Conservation (phyloP, 495 filamentous ascomycete species). For the Xylaria longipes region DNA sequence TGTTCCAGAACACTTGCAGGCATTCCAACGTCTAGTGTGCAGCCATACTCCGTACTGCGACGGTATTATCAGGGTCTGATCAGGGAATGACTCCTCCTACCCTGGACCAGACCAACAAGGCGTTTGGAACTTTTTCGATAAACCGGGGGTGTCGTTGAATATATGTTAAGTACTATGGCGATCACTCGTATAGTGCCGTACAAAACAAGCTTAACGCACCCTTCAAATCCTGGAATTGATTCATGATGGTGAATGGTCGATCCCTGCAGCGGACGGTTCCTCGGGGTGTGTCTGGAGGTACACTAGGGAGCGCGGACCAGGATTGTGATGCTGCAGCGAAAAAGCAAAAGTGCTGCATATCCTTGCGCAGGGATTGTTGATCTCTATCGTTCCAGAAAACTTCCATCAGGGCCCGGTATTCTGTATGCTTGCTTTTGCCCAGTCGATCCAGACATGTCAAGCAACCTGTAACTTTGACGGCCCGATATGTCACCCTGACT, state of each 20-base stretch:
- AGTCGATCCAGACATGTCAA: not conserved
- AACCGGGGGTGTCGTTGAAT: not conserved
- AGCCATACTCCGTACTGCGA: not conserved
- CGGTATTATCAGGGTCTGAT: slow-evolving; percentile 13
- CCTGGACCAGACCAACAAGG: not conserved
- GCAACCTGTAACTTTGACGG: not conserved
- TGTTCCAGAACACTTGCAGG: slow-evolving; percentile 10
- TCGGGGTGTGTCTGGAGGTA: slow-evolving; percentile 8
- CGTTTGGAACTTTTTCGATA: not conserved
- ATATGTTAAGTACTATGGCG: not conserved
- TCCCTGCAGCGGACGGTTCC: slow-evolving; percentile 22
- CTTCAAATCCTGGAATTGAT: slow-evolving; percentile 5
- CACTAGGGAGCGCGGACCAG: not conserved
- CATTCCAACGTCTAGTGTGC: not conserved
- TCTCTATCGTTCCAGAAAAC: slow-evolving; percentile 24
- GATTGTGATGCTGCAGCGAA: slow-evolving; percentile 9
- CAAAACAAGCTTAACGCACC: slow-evolving; percentile 16
- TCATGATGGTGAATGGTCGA: slow-evolving; percentile 10
- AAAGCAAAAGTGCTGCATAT: slow-evolving; percentile 14
- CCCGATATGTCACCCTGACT: not conserved
- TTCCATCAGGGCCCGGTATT: slow-evolving; percentile 15
- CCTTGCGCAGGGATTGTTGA: slow-evolving; percentile 17
- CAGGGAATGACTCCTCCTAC: slow-evolving; percentile 6
- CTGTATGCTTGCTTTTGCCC: not conserved
- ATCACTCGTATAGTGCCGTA: slow-evolving; percentile 13